Conservation (phyloP, 2,329 filamentous ascomycete genomes). For the Phyllosticta paracitricarpa region DNA sequence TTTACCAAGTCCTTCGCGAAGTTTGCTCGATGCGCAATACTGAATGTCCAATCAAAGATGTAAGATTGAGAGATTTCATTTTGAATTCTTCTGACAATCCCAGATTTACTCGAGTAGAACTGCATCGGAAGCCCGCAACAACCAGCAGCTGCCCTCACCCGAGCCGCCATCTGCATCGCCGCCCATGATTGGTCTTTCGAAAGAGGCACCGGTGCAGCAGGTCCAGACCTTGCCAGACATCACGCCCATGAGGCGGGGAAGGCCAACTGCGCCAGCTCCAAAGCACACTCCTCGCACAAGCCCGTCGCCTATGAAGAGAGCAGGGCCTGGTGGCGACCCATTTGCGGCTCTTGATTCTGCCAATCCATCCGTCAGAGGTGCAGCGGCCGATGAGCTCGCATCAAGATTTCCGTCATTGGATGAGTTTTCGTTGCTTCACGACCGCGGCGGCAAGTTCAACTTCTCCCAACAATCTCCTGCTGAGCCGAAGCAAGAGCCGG, state of each 20-base stretch:
- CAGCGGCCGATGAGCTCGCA: slow-evolving; percentile 67
- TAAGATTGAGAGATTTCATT: slow-evolving; percentile 36
- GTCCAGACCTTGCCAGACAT: slow-evolving; percentile 75
- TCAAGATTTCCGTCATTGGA: slow-evolving; percentile 82
- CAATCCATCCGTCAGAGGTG: slow-evolving; percentile 35
- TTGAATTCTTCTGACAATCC: slow-evolving; percentile 16
- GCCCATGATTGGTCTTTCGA: slow-evolving; percentile 67
- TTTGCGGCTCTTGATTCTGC: slow-evolving; percentile 81
- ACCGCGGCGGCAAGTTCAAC: slow-evolving; percentile 73
- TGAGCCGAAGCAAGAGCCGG: slow-evolving; percentile 19
- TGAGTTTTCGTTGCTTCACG: slow-evolving; percentile 83
- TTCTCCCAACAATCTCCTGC: slow-evolving; percentile 51
- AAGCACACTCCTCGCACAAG: slow-evolving; percentile 42
- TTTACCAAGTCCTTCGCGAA: slow-evolving; percentile 85
- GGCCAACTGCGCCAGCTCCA: slow-evolving; percentile 47
- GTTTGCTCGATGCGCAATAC: slow-evolving; percentile 81
- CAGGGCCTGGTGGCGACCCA: slow-evolving; percentile 55
- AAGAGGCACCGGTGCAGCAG: slow-evolving; percentile 62
- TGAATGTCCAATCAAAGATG: slow-evolving; percentile 80
- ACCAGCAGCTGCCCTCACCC: slow-evolving; percentile 49
- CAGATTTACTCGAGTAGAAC: slow-evolving; percentile 46
- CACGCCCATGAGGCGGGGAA: slow-evolving; percentile 83
- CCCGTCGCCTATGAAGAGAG: slow-evolving; percentile 60
- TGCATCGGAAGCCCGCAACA: slow-evolving; percentile 52
- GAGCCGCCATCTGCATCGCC: slow-evolving; percentile 43